Evolutionary conservation across 768 basidiomycete species (phyloP).

Genomic region (Rossbeevera mucosa): DNA sequence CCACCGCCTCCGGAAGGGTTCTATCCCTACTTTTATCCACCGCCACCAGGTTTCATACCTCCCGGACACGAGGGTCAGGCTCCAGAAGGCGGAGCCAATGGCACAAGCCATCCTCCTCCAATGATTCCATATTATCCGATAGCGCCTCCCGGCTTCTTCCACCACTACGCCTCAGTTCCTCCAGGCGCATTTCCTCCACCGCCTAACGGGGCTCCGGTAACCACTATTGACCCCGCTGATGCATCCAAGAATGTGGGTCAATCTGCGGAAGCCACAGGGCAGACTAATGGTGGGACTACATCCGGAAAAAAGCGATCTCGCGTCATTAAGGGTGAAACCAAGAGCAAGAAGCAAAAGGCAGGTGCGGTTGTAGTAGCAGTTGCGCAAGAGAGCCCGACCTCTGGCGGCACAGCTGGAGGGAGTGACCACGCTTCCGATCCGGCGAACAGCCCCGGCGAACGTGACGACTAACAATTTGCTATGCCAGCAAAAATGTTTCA

Average conservation of each 20-base stretch:
- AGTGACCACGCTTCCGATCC: conserved; percentile 26
- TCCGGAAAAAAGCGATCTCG: conserved; percentile 29
- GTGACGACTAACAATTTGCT: conserved; percentile 19
- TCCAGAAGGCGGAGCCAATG: conserved; percentile 31
- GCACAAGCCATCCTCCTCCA: conserved; percentile 26
- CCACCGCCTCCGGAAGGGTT: conserved; percentile 40
- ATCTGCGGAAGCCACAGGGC: conserved; percentile 14
- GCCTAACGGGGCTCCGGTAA: conserved; percentile 20
- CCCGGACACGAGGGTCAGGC: conserved; percentile 36
- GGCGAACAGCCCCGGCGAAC: conserved; percentile 23
- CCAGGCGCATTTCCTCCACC: conserved; percentile 32
- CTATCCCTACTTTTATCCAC: conserved; percentile 41
- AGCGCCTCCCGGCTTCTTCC: conserved; percentile 39
- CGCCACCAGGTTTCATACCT: conserved; percentile 38
- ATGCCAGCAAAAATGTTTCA: neutral
- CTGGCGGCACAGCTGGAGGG: conserved; percentile 25
- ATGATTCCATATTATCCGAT: conserved; percentile 35
- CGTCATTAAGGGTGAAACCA: conserved; percentile 28
- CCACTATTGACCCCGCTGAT: conserved; percentile 26
- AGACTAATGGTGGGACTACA: conserved; percentile 14
- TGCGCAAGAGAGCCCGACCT: conserved; percentile 14
- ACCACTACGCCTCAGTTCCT: conserved; percentile 30
- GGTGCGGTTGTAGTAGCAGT: neutral
- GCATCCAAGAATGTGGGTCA: conserved; percentile 23
- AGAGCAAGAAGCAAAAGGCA: conserved; percentile 32